Conservation (phyloP, 257 asterid genomes). For the Capsicum chinense region DNA sequence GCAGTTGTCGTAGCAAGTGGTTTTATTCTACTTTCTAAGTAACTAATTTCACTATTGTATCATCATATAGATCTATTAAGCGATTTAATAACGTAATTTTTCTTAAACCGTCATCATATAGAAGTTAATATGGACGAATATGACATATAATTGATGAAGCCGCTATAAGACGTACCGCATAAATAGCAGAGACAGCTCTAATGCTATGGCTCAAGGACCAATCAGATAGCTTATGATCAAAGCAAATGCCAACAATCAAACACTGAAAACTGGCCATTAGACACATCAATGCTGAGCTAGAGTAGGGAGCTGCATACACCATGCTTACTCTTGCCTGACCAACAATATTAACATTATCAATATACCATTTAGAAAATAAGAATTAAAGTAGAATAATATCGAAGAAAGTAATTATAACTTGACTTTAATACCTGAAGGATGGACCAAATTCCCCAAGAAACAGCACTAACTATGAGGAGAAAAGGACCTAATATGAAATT, state of each 20-base stretch:
- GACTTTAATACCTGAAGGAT: conserved; percentile 55
- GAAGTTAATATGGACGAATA: neutral
- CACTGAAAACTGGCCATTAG: conserved; percentile 78
- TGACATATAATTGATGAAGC: too few species aligned
- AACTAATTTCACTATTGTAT: too few species aligned
- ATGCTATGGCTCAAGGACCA: conserved; percentile 75
- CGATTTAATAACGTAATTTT: too few species aligned
- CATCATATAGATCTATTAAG: too few species aligned
- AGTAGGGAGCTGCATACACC: conserved; percentile 67
- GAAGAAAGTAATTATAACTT: neutral
- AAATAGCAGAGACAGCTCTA: conserved; percentile 66
- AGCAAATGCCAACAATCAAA: conserved; percentile 52
- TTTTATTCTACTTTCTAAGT: too few species aligned
- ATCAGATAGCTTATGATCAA: conserved; percentile 61
- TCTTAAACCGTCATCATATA: too few species aligned
- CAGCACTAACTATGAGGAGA: conserved; percentile 69
- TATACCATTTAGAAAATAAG: neutral
- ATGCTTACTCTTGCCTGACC: conserved; percentile 63
- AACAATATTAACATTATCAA: neutral
- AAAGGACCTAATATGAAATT: conserved; percentile 64
- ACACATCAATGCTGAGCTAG: conserved; percentile 84
- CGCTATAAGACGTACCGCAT: conserved; percentile 34
- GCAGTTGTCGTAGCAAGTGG: too few species aligned
- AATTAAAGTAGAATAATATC: neutral
- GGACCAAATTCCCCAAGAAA: conserved; percentile 84